phyloP scores from a whole-genome alignment of 2,329 filamentous ascomycete species.

The Cylindrodendrum hubeiense region DNA sequence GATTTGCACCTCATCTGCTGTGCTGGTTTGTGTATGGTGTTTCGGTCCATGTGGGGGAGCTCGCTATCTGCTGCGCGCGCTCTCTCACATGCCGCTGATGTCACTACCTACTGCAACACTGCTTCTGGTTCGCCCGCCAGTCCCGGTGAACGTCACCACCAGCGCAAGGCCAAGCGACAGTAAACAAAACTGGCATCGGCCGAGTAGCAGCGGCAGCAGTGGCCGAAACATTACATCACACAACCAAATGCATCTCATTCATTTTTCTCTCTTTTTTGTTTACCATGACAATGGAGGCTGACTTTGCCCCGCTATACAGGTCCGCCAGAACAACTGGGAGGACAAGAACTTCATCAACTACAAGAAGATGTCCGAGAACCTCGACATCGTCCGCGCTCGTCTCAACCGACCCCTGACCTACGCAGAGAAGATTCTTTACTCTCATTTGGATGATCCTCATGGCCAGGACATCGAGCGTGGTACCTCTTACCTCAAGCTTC shows the following conservation, averaged over 20 bases:
- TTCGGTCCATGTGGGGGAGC: neutral
- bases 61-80: neutral
- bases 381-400: slow-evolving; percentile 87
- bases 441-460: slow-evolving; percentile 96
- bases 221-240: neutral
- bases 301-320: slow-evolving; percentile 52
- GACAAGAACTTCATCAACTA: slow-evolving; percentile 99
- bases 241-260: neutral
- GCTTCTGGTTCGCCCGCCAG: neutral
- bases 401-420: slow-evolving; percentile 94
- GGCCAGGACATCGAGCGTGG: slow-evolving; percentile 97
- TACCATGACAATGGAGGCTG: slow-evolving; percentile 21
- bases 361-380: slow-evolving; percentile 99
- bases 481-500: slow-evolving; percentile 94
- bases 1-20: neutral
- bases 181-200: neutral
- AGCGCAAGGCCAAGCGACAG: neutral
- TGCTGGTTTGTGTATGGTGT: neutral
- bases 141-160: neutral
- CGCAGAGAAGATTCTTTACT: slow-evolving; percentile 99
- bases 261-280: neutral
- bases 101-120: neutral
- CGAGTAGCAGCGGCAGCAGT: neutral
- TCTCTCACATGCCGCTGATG: slow-evolving; percentile 7
- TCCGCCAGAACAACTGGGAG: slow-evolving; percentile 98